phyloP scores from a whole-genome alignment of 345 rosid genomes.

The Eucalyptus victrix region DNA sequence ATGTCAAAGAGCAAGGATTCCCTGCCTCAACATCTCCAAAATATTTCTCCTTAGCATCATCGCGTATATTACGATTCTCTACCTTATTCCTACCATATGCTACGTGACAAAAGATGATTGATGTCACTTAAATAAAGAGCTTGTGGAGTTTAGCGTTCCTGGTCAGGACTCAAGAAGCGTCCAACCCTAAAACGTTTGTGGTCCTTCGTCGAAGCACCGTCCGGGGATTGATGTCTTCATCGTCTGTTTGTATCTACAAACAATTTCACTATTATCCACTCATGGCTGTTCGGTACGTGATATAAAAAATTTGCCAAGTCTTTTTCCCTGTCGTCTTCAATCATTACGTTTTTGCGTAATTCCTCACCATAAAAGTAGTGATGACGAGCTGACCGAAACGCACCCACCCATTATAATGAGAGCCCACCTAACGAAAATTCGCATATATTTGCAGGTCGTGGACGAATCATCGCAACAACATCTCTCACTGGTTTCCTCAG shows the following conservation, averaged over 20 bases:
- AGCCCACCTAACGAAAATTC: neutral
- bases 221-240: neutral
- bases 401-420: neutral
- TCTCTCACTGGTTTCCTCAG: neutral
- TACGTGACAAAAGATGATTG: neutral
- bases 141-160: neutral
- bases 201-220: neutral
- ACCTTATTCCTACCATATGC: neutral
- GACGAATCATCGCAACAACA: neutral
- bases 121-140: neutral
- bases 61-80: neutral
- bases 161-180: neutral
- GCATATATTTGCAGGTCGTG: neutral
- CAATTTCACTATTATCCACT: neutral
- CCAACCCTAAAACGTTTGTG: neutral
- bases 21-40: neutral
- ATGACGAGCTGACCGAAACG: neutral
- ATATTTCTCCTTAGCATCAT: neutral
- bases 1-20: neutral
- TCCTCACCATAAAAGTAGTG: neutral
- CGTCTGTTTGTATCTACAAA: neutral
- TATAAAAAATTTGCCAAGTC: neutral
- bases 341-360: neutral
- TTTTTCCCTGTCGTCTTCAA: neutral
- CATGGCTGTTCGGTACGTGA: neutral